These are phyloP conservation scores for Linnemannia elongata DNA, from an alignment of 192 early-diverging fungal genomes.

Conservation along the genomic window DNA sequence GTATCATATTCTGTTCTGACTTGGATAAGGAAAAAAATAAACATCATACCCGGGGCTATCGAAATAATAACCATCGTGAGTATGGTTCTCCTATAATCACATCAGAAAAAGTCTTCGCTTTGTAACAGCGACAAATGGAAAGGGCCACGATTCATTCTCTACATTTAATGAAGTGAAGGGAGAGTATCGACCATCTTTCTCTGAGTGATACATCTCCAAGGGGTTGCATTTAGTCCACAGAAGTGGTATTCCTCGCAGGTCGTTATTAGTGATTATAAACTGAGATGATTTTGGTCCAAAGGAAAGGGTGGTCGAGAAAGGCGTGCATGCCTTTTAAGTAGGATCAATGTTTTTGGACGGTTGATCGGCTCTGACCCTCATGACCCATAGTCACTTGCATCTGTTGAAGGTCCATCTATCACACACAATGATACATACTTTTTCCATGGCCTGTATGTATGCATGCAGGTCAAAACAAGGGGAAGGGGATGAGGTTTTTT, in stretches of 20 bases:
- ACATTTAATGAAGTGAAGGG: no score
- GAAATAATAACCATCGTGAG: no score
- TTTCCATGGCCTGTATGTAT: not conserved
- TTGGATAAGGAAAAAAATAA: not conserved
- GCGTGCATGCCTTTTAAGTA: no score
- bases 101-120: no score
- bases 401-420: not conserved
- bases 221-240: no score
- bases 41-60: not conserved
- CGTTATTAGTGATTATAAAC: no score
- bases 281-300: not conserved
- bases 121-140: no score
- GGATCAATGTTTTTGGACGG: not conserved
- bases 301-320: not conserved
- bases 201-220: no score
- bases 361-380: not conserved
- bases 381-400: not conserved
- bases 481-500: not conserved
- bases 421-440: not conserved
- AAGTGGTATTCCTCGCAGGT: no score
- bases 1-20: not conserved
- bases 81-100: no score
- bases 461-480: not conserved
- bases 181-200: no score
- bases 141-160: no score